Evolutionary conservation across 306 rosid genomes (phyloP).

Genomic region (Malus domestica): ASM211411v1 NC_041804.1:7512001-7512500

Average conservation of each 20-base stretch:
- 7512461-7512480: conserved; percentile 92
- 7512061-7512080: conserved; percentile 7
- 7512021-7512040: conserved; percentile 98
- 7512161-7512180: neutral
- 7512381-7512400: conserved; percentile 79
- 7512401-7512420: conserved; percentile 75
- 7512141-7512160: neutral
- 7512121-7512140: neutral
- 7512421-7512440: conserved; percentile 39
- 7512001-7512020: conserved; percentile 84
- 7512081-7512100: neutral
- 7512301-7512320: conserved; percentile 5
- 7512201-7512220: neutral
- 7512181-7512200: neutral
- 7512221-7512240: neutral
- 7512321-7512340: conserved; percentile 6
- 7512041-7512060: conserved; percentile 60
- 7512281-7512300: neutral
- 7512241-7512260: neutral
- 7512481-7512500: conserved; percentile 71
- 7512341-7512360: conserved; percentile 93
- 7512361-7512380: conserved; percentile 80
- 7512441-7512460: conserved; percentile 66
- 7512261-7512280: neutral
- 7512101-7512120: neutral